Conservation (phyloP, 2,329 filamentous ascomycete species). For the Microsporum audouinii region DNA sequence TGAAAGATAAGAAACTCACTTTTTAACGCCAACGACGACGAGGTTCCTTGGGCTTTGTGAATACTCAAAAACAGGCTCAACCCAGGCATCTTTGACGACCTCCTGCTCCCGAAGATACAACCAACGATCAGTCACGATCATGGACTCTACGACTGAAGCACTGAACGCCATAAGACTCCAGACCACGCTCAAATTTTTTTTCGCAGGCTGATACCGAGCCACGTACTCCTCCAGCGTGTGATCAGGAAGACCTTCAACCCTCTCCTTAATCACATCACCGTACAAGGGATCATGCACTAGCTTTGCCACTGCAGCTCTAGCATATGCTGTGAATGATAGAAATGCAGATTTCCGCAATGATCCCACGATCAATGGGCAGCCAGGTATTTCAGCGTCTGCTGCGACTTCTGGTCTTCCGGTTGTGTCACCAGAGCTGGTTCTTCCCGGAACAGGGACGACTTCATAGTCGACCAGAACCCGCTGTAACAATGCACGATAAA, state of each 20-base stretch:
- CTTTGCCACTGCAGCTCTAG: slow-evolving; percentile 69
- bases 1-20: slow-evolving; percentile 23
- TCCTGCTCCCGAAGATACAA: slow-evolving; percentile 72
- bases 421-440: slow-evolving; percentile 8
- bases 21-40: slow-evolving; percentile 85
- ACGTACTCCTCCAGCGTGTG: slow-evolving; percentile 66
- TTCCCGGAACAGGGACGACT: slow-evolving; percentile 51
- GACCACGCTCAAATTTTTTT: slow-evolving; percentile 71
- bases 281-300: slow-evolving; percentile 51
- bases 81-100: slow-evolving; percentile 66
- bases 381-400: slow-evolving; percentile 26
- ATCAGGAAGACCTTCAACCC: slow-evolving; percentile 59
- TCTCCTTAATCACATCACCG: slow-evolving; percentile 50
- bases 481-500: slow-evolving; percentile 82
- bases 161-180: slow-evolving; percentile 97
- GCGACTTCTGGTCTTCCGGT: not conserved
- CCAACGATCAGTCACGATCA: slow-evolving; percentile 87
- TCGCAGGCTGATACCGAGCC: slow-evolving; percentile 49
- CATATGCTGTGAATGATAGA: slow-evolving; percentile 60
- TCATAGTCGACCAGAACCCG: slow-evolving; percentile 81
- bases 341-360: slow-evolving; percentile 73
- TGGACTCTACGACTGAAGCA: slow-evolving; percentile 73
- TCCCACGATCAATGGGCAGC: slow-evolving; percentile 76
- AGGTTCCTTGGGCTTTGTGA: slow-evolving; percentile 74
- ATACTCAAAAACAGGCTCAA: slow-evolving; percentile 89